phyloP scores from a whole-genome alignment of 345 rosid species.

The Aegle marmelos region DNA sequence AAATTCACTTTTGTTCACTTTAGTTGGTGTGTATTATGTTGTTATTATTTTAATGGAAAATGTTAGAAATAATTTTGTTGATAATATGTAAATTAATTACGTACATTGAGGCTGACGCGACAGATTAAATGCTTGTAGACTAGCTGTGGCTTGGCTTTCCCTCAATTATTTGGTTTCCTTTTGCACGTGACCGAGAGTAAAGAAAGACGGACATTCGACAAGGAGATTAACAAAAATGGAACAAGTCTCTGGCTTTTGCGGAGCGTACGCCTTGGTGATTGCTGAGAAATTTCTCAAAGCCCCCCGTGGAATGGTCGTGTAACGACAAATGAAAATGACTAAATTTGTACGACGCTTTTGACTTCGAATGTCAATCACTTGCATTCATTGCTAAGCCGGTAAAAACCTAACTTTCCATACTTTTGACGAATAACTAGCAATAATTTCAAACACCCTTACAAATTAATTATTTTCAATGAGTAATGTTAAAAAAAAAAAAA shows the following conservation, averaged over 20 bases:
- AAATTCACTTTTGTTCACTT: background rate
- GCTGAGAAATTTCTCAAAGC: background rate
- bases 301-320: background rate
- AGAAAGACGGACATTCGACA: too few species aligned
- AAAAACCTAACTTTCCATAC: too few species aligned
- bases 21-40: background rate
- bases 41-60: background rate
- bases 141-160: too few species aligned
- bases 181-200: background rate
- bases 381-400: background rate
- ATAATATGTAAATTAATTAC: too few species aligned
- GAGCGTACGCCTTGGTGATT: background rate
- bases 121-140: too few species aligned
- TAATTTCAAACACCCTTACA: too few species aligned
- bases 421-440: too few species aligned
- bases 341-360: background rate
- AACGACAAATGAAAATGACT: background rate
- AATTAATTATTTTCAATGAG: too few species aligned
- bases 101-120: too few species aligned
- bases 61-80: background rate
- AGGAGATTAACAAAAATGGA: too few species aligned
- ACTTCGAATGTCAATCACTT: background rate
- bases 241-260: background rate
- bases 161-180: too few species aligned
- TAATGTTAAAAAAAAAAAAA: too few species aligned